These are phyloP conservation scores for Pythium periplocum DNA, from an alignment of 352 stramenopile genomes.

Conservation along the genomic window DNA sequence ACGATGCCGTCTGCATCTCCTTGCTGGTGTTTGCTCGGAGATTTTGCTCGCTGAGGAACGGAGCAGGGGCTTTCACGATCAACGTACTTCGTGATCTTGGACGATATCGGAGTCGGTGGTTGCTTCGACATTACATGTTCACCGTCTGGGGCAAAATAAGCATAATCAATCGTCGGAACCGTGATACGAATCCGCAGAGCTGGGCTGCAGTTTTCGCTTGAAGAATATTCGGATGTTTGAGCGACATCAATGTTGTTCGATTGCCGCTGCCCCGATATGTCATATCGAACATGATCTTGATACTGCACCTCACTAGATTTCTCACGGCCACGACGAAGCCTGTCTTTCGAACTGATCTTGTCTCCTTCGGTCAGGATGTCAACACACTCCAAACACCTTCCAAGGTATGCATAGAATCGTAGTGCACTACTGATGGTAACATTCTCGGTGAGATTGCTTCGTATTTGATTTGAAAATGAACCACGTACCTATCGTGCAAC, in stretches of 20 bases:
- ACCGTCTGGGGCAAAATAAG: background rate
- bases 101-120: too few species aligned
- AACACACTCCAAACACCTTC: conserved; percentile 14
- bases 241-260: too few species aligned
- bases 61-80: too few species aligned
- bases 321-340: conserved; percentile 1
- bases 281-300: too few species aligned
- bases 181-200: conserved; percentile 16
- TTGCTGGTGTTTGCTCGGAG: too few species aligned
- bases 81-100: too few species aligned
- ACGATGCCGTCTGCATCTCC: too few species aligned
- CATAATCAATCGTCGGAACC: conserved; percentile 15
- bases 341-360: background rate
- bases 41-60: too few species aligned
- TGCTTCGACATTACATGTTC: too few species aligned
- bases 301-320: background rate
- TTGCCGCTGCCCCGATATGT: too few species aligned
- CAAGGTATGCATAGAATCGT: conserved; percentile 13
- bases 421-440: conserved; percentile 1
- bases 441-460: conserved; percentile 1
- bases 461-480: background rate
- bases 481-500: conserved; percentile 7
- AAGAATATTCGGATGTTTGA: too few species aligned
- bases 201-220: background rate
- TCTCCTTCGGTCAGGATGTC: conserved; percentile 8